Evolutionary conservation across 2,329 filamentous ascomycete species (phyloP).

Genomic region (Fusarium beomiforme): DNA sequence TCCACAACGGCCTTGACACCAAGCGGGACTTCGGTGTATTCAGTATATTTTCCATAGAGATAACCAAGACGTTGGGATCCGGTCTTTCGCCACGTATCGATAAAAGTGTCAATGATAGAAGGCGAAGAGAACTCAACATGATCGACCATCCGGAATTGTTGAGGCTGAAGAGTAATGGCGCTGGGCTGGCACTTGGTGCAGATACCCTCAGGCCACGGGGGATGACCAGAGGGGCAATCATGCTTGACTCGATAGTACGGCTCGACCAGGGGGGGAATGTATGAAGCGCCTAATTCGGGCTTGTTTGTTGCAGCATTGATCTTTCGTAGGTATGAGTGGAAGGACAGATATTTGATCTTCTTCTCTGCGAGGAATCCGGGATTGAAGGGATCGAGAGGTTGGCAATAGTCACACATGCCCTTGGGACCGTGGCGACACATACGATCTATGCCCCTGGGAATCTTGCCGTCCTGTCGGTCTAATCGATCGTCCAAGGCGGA

Average conservation of each 20-base stretch:
- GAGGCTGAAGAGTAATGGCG: slow-evolving; percentile 93
- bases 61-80: slow-evolving; percentile 88
- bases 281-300: slow-evolving; percentile 90
- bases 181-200: slow-evolving; percentile 98
- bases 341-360: slow-evolving; percentile 98
- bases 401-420: slow-evolving; percentile 99
- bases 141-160: slow-evolving; percentile 95
- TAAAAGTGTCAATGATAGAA: slow-evolving; percentile 84
- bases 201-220: slow-evolving; percentile 93
- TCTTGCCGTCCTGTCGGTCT: slow-evolving; percentile 91
- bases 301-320: slow-evolving; percentile 97
- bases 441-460: slow-evolving; percentile 78
- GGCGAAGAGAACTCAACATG: slow-evolving; percentile 95
- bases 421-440: slow-evolving; percentile 97
- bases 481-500: slow-evolving; percentile 86
- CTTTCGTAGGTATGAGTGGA: slow-evolving; percentile 93
- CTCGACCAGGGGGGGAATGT: slow-evolving; percentile 93
- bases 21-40: slow-evolving; percentile 91
- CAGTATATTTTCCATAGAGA: slow-evolving; percentile 88
- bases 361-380: slow-evolving; percentile 89
- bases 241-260: slow-evolving; percentile 90
- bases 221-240: slow-evolving; percentile 92
- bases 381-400: slow-evolving; percentile 94
- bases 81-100: slow-evolving; percentile 90
- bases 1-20: slow-evolving; percentile 96